Conservation (phyloP, 192 early-diverging fungal genomes). For the Cetraspora pellucida region DNA sequence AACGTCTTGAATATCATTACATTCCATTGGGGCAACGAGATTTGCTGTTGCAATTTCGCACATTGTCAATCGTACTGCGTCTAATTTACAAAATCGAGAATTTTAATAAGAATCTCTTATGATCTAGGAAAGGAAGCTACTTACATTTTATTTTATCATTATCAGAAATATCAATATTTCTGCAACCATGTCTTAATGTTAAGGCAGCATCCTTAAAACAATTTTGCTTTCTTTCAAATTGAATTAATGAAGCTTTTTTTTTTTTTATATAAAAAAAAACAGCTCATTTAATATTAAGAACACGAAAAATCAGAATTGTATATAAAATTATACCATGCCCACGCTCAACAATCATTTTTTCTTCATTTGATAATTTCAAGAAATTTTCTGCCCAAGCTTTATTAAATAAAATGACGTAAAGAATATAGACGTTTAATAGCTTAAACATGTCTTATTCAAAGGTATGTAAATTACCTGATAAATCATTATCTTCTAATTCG, state of each 20-base stretch:
- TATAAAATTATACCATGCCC: constrained; percentile 4
- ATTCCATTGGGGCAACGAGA: constrained; percentile 42
- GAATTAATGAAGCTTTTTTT: not conserved
- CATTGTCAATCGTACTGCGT: constrained; percentile 40
- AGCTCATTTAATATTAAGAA: not conserved
- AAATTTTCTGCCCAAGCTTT: constrained; percentile 19
- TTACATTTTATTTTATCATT: constrained; percentile 46
- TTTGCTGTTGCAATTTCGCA: constrained; percentile 47
- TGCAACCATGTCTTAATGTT: constrained; percentile 41
- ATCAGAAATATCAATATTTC: constrained; percentile 38
- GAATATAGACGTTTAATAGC: no score
- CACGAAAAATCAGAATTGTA: not conserved
- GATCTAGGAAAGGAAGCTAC: not conserved
- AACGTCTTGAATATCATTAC: constrained; percentile 28
- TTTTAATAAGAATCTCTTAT: constrained; percentile 2
- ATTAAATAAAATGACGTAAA: not conserved
- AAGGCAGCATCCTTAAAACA: constrained; percentile 45
- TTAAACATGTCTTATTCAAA: not conserved
- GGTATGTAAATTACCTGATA: not conserved
- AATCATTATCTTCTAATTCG: not conserved
- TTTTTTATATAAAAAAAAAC: not conserved
- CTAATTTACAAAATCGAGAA: constrained; percentile 24
- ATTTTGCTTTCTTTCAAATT: constrained; percentile 38
- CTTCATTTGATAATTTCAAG: constrained; percentile 26
- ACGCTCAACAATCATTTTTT: constrained; percentile 26